Base-by-base conservation (phyloP, 441 rosid species). In the Bruguiera hainesii region DNA sequence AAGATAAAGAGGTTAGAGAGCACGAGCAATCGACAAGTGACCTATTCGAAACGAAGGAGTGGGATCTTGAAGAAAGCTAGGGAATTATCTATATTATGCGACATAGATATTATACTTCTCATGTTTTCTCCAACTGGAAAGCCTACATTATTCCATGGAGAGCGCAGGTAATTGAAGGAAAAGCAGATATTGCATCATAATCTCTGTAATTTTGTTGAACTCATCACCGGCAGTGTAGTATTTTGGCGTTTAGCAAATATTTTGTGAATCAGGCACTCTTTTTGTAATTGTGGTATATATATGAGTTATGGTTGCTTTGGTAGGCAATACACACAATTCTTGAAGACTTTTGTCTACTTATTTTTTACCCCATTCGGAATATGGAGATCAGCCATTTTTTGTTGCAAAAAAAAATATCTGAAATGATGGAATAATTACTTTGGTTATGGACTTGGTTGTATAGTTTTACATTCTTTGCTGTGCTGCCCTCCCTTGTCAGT, bases 81-180 rank as follows among this genome's bases (percentile, higher is more conserved):
- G 60, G 94, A 90, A 69, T 77, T 90, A 67, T 85, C 94, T 10
- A 83, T 90, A 65, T 76, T 88, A 33, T 87, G 95, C 31, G 95
- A 87, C 72, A 83, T 85, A 19, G 90, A 85, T 74, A 79, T 87
- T 62, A 71, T 83, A 68, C 92, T 90, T 61, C 84, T 90, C 78
- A 87, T 88, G 95, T 88, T 90, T 71, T 90, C 91, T 35, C 92
- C 97, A 10, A 73, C 79, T 0, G 89, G 89, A 58, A 88, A 74
- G 79, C 85, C 95, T 71, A 80, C 90, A 0, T 46, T 88, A 2
- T 90, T 84, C 71, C 78, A 67, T 51, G 88, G 92, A 35, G 58
- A 23, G 15, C 16, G 25, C 28, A 53, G 58, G 58, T 53, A 53
- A 53, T 9, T 53, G 29, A 21, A 53, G 25, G 18, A 10, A 53